phyloP scores from a whole-genome alignment of 2,329 filamentous ascomycete species.

The Colletotrichum navitas region DNA sequence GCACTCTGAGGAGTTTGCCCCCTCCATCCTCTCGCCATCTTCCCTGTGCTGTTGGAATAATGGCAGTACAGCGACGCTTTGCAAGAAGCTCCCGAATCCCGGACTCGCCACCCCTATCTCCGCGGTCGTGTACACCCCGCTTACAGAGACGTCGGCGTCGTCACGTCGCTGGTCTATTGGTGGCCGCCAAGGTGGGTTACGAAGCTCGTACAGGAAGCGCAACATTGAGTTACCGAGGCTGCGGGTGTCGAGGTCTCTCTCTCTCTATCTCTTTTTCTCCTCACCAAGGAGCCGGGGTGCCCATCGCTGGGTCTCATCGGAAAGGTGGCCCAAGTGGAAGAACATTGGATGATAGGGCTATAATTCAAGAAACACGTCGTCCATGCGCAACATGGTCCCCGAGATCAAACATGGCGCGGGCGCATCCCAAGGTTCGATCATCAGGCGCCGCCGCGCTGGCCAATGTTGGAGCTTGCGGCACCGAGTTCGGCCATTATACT shows the following conservation, averaged over 20 bases:
- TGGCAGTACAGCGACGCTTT: constrained; percentile 47
- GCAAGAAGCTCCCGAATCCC: constrained; percentile 54
- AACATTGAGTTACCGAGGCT: neutral
- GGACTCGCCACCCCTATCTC: constrained; percentile 55
- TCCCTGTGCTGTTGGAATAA: neutral
- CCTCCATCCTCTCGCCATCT: neutral
- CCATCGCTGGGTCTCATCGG: neutral
- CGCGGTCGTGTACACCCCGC: constrained; percentile 55
- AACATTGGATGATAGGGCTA: constrained; percentile 15
- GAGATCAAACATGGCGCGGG: constrained; percentile 11
- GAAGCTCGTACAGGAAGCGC: neutral
- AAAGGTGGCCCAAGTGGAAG: neutral
- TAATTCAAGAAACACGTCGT: neutral
- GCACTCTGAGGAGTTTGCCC: neutral
- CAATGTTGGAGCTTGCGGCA: constrained; percentile 4
- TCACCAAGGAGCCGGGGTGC: neutral
- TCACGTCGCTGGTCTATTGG: constrained; percentile 54
- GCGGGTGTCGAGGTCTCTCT: neutral
- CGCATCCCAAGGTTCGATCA: neutral
- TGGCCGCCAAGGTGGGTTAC: constrained; percentile 19
- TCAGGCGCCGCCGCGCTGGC: neutral
- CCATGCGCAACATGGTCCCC: neutral
- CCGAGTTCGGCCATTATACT: constrained; percentile 15
- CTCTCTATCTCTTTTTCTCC: neutral
- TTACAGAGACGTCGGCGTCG: constrained; percentile 57